These are phyloP conservation scores for Alternaria viburni DNA, from an alignment of 2,329 filamentous ascomycete species.

Conservation along the genomic window DNA sequence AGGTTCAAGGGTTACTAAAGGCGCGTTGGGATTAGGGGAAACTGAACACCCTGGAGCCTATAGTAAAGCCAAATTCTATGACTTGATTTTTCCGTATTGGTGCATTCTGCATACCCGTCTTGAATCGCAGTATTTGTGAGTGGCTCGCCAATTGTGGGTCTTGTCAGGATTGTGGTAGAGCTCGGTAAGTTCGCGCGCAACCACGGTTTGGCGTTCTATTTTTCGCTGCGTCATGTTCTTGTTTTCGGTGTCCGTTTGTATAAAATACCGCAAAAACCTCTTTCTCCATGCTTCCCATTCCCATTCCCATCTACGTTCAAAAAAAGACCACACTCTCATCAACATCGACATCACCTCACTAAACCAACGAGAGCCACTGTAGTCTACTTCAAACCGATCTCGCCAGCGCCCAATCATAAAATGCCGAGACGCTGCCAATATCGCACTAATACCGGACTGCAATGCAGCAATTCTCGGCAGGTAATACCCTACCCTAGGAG, in stretches of 20 bases:
- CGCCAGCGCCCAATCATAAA: background rate
- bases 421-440: background rate
- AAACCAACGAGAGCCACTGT: background rate
- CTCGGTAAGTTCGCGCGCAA: background rate
- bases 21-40: background rate
- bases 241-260: background rate
- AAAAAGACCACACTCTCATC: background rate
- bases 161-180: background rate
- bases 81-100: background rate
- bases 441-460: background rate
- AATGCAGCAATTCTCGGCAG: background rate
- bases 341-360: background rate
- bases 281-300: background rate
- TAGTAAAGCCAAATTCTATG: background rate
- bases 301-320: background rate
- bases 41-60: background rate
- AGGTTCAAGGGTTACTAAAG: background rate
- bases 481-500: background rate
- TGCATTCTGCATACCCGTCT: background rate
- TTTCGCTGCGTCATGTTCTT: background rate
- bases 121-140: background rate
- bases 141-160: background rate
- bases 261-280: background rate
- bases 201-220: background rate
- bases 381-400: background rate